phyloP scores from a whole-genome alignment of 768 basidiomycete species.

The Lyophyllum semitale region DNA sequence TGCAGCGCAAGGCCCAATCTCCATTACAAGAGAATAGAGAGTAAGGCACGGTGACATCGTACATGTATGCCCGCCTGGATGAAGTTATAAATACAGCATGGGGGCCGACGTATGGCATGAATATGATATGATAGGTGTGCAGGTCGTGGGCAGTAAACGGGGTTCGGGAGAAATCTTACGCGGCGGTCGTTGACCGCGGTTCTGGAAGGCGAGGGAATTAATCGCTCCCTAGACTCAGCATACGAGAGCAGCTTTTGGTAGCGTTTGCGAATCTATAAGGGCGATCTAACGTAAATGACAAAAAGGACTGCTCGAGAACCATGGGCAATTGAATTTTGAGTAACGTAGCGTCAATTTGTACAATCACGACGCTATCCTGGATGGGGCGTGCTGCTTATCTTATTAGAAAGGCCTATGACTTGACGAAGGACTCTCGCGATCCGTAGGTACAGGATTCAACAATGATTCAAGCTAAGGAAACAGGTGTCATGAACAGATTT shows the following conservation, averaged over 20 bases:
- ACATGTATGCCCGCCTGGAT: too few relatives aligned
- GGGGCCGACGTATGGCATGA: too few relatives aligned
- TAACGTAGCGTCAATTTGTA: not conserved
- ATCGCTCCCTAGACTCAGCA: too few relatives aligned
- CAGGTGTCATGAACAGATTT: not conserved
- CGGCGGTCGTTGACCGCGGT: too few relatives aligned
- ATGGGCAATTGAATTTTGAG: not conserved
- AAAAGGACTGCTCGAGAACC: not conserved
- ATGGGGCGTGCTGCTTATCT: not conserved
- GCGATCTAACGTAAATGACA: not conserved
- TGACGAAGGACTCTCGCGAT: constrained; percentile 1
- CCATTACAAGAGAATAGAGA: too few relatives aligned
- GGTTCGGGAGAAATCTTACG: too few relatives aligned
- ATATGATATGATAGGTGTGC: too few relatives aligned
- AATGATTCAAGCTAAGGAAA: constrained; percentile 22
- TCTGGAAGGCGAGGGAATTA: too few relatives aligned
- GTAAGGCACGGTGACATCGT: too few relatives aligned
- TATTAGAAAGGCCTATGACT: not conserved
- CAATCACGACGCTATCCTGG: not conserved
- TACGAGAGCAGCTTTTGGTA: not conserved
- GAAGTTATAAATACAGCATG: too few relatives aligned
- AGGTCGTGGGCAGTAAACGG: too few relatives aligned
- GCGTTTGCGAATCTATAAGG: not conserved
- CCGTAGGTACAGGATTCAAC: constrained; percentile 18
- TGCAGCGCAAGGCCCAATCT: too few relatives aligned